phyloP scores from a whole-genome alignment of 2,329 filamentous ascomycete species.

The Claviceps arundinis region DNA sequence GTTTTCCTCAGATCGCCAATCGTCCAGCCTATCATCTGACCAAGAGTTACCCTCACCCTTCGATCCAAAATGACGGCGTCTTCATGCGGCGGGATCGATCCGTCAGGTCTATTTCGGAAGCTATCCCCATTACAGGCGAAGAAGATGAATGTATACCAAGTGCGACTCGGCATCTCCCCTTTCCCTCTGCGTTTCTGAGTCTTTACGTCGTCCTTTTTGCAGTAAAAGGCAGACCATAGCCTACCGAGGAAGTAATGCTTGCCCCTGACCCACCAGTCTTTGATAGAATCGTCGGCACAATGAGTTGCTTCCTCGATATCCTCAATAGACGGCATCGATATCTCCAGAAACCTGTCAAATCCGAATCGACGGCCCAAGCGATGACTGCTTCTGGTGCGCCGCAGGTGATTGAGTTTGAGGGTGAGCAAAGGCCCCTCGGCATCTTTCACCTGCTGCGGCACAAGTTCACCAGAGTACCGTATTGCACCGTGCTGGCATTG shows the following conservation, averaged over 20 bases:
- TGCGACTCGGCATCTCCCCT: not conserved
- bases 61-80: slow-evolving; percentile 9
- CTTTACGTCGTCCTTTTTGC: slow-evolving; percentile 25
- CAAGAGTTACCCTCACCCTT: slow-evolving; percentile 23
- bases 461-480: slow-evolving; percentile 29
- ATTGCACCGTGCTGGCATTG: slow-evolving; percentile 23
- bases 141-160: slow-evolving; percentile 25
- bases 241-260: slow-evolving; percentile 32
- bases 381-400: slow-evolving; percentile 31
- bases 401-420: slow-evolving; percentile 34
- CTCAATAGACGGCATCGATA: slow-evolving; percentile 34
- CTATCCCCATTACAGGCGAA: slow-evolving; percentile 40
- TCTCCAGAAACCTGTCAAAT: slow-evolving; percentile 43
- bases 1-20: slow-evolving; percentile 32
- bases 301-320: slow-evolving; percentile 15
- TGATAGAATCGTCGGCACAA: slow-evolving; percentile 19
- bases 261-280: slow-evolving; percentile 15
- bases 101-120: slow-evolving; percentile 16
- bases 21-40: slow-evolving; percentile 38
- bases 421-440: slow-evolving; percentile 27
- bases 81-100: slow-evolving; percentile 11
- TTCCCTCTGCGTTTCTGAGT: slow-evolving; percentile 2
- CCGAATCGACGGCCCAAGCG: slow-evolving; percentile 43
- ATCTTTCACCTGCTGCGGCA: slow-evolving; percentile 16
- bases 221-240: slow-evolving; percentile 34